Conservation (phyloP, 371 early-diverging fungal genomes). For the Sporodiniella umbellata region DNA sequence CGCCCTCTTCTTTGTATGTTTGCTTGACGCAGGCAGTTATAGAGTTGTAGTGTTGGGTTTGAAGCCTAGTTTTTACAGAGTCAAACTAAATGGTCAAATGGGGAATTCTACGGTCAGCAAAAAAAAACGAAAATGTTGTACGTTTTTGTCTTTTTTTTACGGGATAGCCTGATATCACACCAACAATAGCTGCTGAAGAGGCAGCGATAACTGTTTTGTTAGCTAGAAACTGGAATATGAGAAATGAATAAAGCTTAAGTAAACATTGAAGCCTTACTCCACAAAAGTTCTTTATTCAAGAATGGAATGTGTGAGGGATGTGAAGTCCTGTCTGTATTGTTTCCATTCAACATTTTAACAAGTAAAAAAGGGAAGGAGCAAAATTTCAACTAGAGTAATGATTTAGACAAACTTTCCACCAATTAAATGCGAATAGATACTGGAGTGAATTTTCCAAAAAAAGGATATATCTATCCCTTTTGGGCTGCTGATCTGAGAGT, state of each 20-base stretch:
- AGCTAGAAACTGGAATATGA: constrained; percentile 22
- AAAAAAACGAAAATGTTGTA: not conserved
- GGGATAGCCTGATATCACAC: constrained; percentile 61
- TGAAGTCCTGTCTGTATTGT: too few relatives aligned
- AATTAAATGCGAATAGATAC: too few relatives aligned
- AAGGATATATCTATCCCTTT: too few relatives aligned
- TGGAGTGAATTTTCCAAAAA: too few relatives aligned
- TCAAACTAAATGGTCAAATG: constrained; percentile 49
- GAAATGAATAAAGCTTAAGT: not conserved
- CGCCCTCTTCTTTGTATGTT: constrained; percentile 69
- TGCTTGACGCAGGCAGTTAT: constrained; percentile 63
- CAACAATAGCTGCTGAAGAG: constrained; percentile 58
- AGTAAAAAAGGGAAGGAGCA: too few relatives aligned
- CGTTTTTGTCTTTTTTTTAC: too few relatives aligned
- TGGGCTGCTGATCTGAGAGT: too few relatives aligned
- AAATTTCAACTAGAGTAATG: too few relatives aligned
- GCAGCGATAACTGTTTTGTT: constrained; percentile 62
- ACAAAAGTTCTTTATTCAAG: constrained; percentile 15
- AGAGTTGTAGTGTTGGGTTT: constrained; percentile 71
- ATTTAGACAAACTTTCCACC: too few relatives aligned
- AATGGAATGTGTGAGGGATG: constrained; percentile 13
- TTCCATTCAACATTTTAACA: too few relatives aligned
- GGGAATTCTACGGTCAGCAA: not conserved
- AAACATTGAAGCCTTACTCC: constrained; percentile 15
- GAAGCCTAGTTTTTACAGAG: constrained; percentile 80